Percentiles rank a stretch among this genome's conserved stretches.
These are phyloP conservation scores for Debaryomyces subglobosus DNA, from an alignment of 1,139 yeast genomes.

Conservation along the genomic window DNA sequence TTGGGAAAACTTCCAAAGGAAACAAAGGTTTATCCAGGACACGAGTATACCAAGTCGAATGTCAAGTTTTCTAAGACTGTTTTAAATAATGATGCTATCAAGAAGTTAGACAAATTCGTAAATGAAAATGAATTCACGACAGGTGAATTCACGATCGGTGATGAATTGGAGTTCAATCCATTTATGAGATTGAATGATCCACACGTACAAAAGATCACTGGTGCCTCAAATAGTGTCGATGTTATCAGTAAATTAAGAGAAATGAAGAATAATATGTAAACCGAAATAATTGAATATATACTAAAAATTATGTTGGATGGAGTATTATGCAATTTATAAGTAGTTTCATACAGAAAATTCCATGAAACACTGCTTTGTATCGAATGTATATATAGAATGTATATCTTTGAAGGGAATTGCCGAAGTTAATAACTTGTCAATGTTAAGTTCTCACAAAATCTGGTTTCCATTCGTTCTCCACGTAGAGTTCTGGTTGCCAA, in stretches of 20 bases:
- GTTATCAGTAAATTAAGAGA: conserved; percentile 71
- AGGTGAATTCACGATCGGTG: conserved; percentile 81
- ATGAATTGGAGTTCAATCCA: conserved; percentile 84
- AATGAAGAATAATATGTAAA: conserved; percentile 61
- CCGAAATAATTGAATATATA: conserved; percentile 1
- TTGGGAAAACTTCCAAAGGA: conserved; percentile 66
- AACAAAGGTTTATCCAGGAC: conserved; percentile 87
- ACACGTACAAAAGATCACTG: conserved; percentile 51
- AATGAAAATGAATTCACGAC: conserved; percentile 69
- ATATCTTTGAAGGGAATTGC: background rate
- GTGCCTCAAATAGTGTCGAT: conserved; percentile 41
- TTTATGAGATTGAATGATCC: conserved; percentile 77
- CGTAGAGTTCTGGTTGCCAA: conserved; percentile 51
- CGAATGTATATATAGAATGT: background rate
- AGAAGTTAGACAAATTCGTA: conserved; percentile 54
- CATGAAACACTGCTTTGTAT: background rate
- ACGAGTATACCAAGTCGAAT: conserved; percentile 88
- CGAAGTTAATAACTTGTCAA: background rate
- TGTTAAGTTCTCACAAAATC: conserved; percentile 35
- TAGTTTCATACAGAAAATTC: background rate
- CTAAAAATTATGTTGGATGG: background rate
- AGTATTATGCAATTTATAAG: background rate
- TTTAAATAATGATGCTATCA: conserved; percentile 56
- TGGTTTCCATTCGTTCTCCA: conserved; percentile 35
- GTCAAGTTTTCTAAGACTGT: conserved; percentile 74